Conservation (phyloP, 495 filamentous ascomycete genomes). For the Bombardia bombarda region DNA sequence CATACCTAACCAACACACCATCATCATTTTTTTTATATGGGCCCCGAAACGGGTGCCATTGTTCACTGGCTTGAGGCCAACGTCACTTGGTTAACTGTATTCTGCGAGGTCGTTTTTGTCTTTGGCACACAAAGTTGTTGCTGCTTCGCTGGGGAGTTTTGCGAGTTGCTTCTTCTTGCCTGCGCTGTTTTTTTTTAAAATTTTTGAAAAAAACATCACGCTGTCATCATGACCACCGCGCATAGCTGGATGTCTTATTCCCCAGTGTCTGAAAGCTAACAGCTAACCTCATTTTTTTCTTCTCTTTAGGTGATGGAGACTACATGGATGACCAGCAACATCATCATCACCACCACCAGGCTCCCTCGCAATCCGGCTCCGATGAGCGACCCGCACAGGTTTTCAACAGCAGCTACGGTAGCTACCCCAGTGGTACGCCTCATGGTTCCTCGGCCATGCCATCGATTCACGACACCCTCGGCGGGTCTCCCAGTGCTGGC, state of each 20-base stretch:
- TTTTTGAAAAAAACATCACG: conserved; percentile 24
- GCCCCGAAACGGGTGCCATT: conserved; percentile 4
- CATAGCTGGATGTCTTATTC: conserved; percentile 1
- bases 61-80: conserved; percentile 3
- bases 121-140: conserved; percentile 10
- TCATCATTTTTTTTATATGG: conserved; percentile 4
- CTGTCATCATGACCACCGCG: conserved; percentile 17
- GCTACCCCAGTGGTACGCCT: conserved; percentile 50
- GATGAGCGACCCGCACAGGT: conserved; percentile 70
- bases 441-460: conserved; percentile 59
- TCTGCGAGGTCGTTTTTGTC: conserved; percentile 11
- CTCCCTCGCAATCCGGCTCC: conserved; percentile 34
- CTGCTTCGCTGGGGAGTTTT: conserved; percentile 14
- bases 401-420: conserved; percentile 62
- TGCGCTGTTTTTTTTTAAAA: conserved; percentile 20
- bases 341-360: conserved; percentile 51
- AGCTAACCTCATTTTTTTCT: conserved; percentile 19
- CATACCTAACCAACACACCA: conserved; percentile 26
- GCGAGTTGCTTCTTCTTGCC: conserved; percentile 20
- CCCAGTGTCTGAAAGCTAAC: not conserved
- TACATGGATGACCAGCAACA: conserved; percentile 51
- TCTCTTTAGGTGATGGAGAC: conserved; percentile 42
- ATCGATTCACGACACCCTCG: conserved; percentile 60
- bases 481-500: conserved; percentile 37
- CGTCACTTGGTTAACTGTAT: conserved; percentile 10